These are phyloP conservation scores for Talaromyces adpressus DNA, from an alignment of 495 filamentous ascomycete genomes.

Conservation along the genomic window DNA sequence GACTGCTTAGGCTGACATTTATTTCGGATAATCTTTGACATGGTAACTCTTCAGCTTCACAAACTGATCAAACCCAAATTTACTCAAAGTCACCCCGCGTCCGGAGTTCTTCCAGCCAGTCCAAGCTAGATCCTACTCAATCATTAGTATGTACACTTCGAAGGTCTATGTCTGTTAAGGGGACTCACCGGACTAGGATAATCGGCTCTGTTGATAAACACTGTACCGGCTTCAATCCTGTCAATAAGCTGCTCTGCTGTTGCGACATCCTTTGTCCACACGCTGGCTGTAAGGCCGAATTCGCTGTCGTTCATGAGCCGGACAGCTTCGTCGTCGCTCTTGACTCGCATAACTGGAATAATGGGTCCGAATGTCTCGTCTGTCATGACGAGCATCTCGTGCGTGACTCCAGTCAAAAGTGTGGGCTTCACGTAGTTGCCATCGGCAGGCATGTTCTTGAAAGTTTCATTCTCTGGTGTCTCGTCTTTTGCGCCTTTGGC, in stretches of 20 bases:
- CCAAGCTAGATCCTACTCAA: constrained; percentile 83
- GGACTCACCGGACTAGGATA: constrained; percentile 81
- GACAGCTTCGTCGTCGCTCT: constrained; percentile 74
- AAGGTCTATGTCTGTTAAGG: constrained; percentile 6
- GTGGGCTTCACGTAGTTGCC: constrained; percentile 86
- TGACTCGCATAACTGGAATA: constrained; percentile 90
- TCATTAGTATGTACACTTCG: constrained; percentile 14
- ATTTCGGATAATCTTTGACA: constrained; percentile 79
- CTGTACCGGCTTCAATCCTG: constrained; percentile 84
- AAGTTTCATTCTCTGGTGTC: constrained; percentile 78
- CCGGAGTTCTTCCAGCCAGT: constrained; percentile 97
- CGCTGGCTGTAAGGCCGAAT: constrained; percentile 91
- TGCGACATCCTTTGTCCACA: constrained; percentile 88
- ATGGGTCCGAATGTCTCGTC: constrained; percentile 96
- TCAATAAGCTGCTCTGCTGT: constrained; percentile 74
- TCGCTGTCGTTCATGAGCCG: constrained; percentile 90
- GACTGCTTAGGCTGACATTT: constrained; percentile 4
- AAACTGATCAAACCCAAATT: constrained; percentile 89
- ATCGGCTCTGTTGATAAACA: constrained; percentile 93
- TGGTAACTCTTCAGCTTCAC: constrained; percentile 95
- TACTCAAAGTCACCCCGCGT: constrained; percentile 81
- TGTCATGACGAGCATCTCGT: constrained; percentile 84
- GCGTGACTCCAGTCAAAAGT: constrained; percentile 72
- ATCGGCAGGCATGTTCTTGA: constrained; percentile 55
- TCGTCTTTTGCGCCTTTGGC: constrained; percentile 72